A percentile compares a stretch with the other conserved stretches of the same genome.
Conservation (phyloP, 2,329 filamentous ascomycete genomes). For the Ascocoryne sarcoides region DNA sequence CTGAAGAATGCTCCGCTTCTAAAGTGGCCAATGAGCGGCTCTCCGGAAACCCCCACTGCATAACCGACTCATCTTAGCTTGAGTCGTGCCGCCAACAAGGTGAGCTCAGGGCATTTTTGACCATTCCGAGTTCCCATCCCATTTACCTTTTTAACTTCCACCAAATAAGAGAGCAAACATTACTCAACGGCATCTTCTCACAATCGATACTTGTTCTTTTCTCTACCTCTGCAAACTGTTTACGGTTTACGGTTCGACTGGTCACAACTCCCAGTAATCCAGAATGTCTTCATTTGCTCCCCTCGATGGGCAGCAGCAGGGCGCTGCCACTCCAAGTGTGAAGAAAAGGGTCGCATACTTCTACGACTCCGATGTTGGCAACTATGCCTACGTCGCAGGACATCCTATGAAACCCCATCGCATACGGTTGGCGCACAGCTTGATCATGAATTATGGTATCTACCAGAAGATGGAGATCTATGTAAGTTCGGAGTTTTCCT, state of each 20-base stretch:
- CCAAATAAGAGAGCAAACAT: no score
- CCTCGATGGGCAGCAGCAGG: slow-evolving; percentile 41
- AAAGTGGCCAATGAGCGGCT: no score
- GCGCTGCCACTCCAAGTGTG: slow-evolving; percentile 42
- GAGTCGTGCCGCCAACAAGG: no score
- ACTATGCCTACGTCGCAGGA: slow-evolving; percentile 92
- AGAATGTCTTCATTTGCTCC: slow-evolving; percentile 34
- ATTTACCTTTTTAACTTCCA: no score
- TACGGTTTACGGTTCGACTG: slow-evolving; percentile 2
- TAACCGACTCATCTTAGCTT: no score
- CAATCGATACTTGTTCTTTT: no score
- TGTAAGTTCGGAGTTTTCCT: no score
- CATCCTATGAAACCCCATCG: slow-evolving; percentile 99
- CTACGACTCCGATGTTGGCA: slow-evolving; percentile 96
- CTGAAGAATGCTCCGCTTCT: no score
- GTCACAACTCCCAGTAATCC: slow-evolving; percentile 3
- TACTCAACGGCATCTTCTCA: no score
- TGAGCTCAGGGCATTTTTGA: no score
- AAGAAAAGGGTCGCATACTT: slow-evolving; percentile 93
- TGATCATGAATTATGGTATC: slow-evolving; percentile 92
- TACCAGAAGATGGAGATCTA: slow-evolving; percentile 97
- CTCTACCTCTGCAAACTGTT: not conserved
- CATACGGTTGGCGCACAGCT: slow-evolving; percentile 85
- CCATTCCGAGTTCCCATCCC: no score
- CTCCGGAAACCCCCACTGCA: no score